These are phyloP conservation scores for Lachnellula subtilissima DNA, from an alignment of 2,329 filamentous ascomycete genomes.

Conservation along the genomic window DNA sequence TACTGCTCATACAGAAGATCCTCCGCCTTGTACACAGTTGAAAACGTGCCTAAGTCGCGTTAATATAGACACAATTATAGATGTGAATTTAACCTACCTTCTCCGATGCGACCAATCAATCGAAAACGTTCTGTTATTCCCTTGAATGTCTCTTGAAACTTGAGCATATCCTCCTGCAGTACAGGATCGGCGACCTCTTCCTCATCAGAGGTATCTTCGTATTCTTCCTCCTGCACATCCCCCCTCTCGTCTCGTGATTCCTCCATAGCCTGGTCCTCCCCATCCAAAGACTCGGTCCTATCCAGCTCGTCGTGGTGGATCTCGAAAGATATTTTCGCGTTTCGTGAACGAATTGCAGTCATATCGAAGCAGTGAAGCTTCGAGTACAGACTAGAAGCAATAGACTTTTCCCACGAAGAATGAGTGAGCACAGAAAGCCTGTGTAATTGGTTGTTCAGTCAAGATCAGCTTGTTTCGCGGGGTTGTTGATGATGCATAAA, in stretches of 20 bases:
- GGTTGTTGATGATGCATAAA: constrained; percentile 3
- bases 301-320: constrained; percentile 37
- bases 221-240: constrained; percentile 37
- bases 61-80: constrained; percentile 3
- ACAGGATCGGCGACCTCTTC: constrained; percentile 60
- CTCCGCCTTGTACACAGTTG: constrained; percentile 97
- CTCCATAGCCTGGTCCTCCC: constrained; percentile 36
- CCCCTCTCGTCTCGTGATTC: constrained; percentile 34
- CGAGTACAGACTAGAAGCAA: constrained; percentile 7
- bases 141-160: constrained; percentile 74
- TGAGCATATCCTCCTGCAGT: constrained; percentile 82
- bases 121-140: constrained; percentile 81
- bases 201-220: constrained; percentile 48
- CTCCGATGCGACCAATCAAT: constrained; percentile 92
- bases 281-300: constrained; percentile 32
- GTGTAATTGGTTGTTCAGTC: constrained; percentile 21
- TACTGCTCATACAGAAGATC: constrained; percentile 81
- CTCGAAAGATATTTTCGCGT: constrained; percentile 32
- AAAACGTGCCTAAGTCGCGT: constrained; percentile 73
- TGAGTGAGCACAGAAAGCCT: constrained; percentile 3
- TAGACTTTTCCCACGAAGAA: constrained; percentile 1
- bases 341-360: constrained; percentile 28
- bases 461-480: constrained; percentile 14
- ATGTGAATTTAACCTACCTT: constrained; percentile 54
- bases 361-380: constrained; percentile 16